phyloP scores from a whole-genome alignment of 169 alveolate genomes.

The Cardiosporidium cionae region DNA sequence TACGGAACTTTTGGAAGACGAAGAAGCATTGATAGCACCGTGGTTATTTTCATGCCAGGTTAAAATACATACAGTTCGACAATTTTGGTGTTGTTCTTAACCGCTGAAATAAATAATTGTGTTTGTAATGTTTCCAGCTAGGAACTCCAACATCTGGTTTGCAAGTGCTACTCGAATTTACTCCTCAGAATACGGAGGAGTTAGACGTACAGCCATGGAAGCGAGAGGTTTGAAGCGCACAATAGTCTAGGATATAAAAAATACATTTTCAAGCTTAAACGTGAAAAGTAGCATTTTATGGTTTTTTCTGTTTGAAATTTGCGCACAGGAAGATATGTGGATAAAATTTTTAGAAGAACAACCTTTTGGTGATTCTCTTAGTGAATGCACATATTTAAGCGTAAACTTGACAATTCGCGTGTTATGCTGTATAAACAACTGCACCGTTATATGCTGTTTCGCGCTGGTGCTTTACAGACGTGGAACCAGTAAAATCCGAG shows the following conservation, averaged over 20 bases:
- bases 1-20: conserved; percentile 1
- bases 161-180: conserved; percentile 74
- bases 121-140: too few species aligned
- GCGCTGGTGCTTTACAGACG: not conserved
- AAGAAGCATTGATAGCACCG: conserved; percentile 64
- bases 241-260: not conserved
- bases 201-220: conserved; percentile 72
- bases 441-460: not conserved
- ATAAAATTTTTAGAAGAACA: conserved; percentile 59
- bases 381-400: too few species aligned
- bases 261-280: too few species aligned
- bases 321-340: conserved; percentile 82
- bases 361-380: conserved; percentile 49
- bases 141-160: conserved; percentile 80
- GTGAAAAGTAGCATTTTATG: too few species aligned
- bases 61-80: too few species aligned
- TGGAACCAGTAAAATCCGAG: not conserved
- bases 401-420: too few species aligned
- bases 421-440: too few species aligned
- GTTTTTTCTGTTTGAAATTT: too few species aligned
- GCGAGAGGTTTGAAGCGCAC: conserved; percentile 56
- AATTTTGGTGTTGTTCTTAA: too few species aligned
- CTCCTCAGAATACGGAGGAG: conserved; percentile 66
- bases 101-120: too few species aligned
- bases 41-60: conserved; percentile 81